A percentile compares a stretch with the other conserved stretches of the same genome.
Conservation (phyloP, 495 filamentous ascomycete genomes). For the Ramalina intermedia region DNA sequence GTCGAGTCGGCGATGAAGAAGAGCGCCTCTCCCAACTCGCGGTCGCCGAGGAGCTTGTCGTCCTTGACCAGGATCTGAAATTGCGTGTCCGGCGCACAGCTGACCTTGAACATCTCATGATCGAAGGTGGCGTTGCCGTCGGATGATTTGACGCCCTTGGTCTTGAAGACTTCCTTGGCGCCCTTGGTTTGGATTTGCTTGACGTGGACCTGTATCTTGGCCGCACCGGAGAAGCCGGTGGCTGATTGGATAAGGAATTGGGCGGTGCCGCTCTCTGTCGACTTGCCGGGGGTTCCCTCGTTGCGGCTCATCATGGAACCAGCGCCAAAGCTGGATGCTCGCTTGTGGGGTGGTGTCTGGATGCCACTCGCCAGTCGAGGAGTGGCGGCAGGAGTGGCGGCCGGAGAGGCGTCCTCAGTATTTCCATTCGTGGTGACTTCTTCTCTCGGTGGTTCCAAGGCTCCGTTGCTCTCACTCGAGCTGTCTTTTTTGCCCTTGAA, state of each 20-base stretch:
- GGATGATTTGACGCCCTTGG: slow-evolving; percentile 56
- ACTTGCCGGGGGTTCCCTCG: slow-evolving; percentile 29
- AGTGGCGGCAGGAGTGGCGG: slow-evolving; percentile 5
- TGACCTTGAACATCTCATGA: slow-evolving; percentile 59
- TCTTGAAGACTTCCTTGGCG: slow-evolving; percentile 71
- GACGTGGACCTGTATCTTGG: slow-evolving; percentile 72
- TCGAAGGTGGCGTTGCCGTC: slow-evolving; percentile 50
- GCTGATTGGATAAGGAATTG: slow-evolving; percentile 69
- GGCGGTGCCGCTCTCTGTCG: slow-evolving; percentile 54
- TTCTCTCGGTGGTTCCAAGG: slow-evolving; percentile 26
- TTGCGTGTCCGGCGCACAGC: slow-evolving; percentile 66
- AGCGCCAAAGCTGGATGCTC: slow-evolving; percentile 54
- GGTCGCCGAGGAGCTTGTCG: slow-evolving; percentile 67
- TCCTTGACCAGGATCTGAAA: slow-evolving; percentile 77
- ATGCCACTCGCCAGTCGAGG: slow-evolving; percentile 19
- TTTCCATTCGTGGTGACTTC: slow-evolving; percentile 12
- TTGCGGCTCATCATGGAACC: slow-evolving; percentile 42
- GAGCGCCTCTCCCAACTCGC: slow-evolving; percentile 68
- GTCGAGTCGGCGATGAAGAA: slow-evolving; percentile 73
- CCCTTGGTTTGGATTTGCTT: slow-evolving; percentile 50
- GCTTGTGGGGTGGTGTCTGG: slow-evolving; percentile 23
- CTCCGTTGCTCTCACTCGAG: slow-evolving; percentile 34
- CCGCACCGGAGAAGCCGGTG: slow-evolving; percentile 55
- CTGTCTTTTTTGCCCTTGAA: slow-evolving; percentile 54
- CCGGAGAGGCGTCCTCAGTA: slow-evolving; percentile 9